Conservation (phyloP, 176 grass and related monocot genomes). For the Rhynchospora tenuis region DNA sequence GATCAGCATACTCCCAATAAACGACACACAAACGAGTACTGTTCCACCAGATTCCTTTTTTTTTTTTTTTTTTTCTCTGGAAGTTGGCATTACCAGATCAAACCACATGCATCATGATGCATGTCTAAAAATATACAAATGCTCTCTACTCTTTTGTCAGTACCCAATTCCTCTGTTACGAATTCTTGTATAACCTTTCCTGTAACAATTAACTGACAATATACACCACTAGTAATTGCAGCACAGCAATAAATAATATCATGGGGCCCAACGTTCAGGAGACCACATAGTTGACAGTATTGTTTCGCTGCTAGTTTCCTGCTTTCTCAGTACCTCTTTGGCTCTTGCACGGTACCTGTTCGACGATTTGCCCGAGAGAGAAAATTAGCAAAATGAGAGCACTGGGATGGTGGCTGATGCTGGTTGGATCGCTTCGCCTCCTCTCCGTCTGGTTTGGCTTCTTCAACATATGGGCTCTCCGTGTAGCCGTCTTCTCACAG, state of each 20-base stretch:
- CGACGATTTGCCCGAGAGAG: conserved; percentile 18
- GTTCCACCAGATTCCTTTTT: too few species aligned
- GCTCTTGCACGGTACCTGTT: conserved; percentile 3
- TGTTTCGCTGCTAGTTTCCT: neutral
- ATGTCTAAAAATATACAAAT: neutral
- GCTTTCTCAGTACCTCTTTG: neutral
- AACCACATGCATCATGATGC: neutral
- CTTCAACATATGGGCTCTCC: conserved; percentile 90
- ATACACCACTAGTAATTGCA: neutral
- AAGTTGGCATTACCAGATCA: neutral
- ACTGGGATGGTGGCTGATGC: conserved; percentile 91
- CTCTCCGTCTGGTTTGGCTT: conserved; percentile 93
- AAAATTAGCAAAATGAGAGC: conserved; percentile 31
- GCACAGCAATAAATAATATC: neutral
- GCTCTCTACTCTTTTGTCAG: neutral
- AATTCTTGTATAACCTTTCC: neutral
- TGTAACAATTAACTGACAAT: neutral
- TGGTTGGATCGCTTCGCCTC: conserved; percentile 72
- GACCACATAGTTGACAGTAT: neutral
- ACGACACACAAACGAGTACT: too few species aligned
- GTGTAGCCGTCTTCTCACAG: conserved; percentile 82
- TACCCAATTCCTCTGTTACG: neutral
- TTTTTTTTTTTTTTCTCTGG: too few species aligned
- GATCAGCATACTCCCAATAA: too few species aligned
- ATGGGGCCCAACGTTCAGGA: neutral